Evolutionary conservation across 1,284 basidiomycete genomes (phyloP), one percentile per base, ranked within the genome.

Genomic region (Tranzscheliella williamsii): DNA sequence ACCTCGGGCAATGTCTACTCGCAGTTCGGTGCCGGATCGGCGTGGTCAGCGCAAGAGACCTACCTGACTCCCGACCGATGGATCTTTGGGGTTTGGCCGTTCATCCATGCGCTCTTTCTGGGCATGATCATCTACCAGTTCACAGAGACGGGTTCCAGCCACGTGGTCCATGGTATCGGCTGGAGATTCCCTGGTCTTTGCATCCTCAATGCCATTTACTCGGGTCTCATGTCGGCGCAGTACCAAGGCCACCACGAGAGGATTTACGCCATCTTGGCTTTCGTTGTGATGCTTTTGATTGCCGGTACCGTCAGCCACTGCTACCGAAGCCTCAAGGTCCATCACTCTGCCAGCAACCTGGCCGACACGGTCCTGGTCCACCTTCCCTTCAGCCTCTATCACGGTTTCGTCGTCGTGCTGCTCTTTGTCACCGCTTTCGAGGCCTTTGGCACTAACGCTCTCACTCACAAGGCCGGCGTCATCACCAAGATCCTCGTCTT

Each of bases 401-500:
- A 95, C 76, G 92, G 92, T 39, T 94, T 91, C 88, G 91, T 90
- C 13, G 91, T 90, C 38, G 87, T 95, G 41, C 85, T 95, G 49
- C 88, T 94, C 64, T 83, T 95, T 57, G 81, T 95, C 54, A 88
- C 89, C 36, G 87, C 84, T 4, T 95, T 96, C 78, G 87, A 92
- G 76, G 91, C 91, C 0, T 94, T 94, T 71, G 92, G 92, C 61
- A 85, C 86, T 52, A 84, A 92, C 76, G 85, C 88, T 0, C 72
- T 82, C 64, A 79, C 78, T 38, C 81, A 87, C 64, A 79, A 79
- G 32, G 86, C 90, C 1, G 91, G 91, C 21, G 80, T 92, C 51
- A 90, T 90, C 85, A 94, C 91, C 76, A 92, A 94, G 78, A 85
- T 91, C 69, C 89, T 93, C 66, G 91, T 93, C 50, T 94, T 95